These are phyloP conservation scores for Entamoeba histolytica DNA, from an alignment of 208 protist genomes.

Conservation along the genomic window DNA sequence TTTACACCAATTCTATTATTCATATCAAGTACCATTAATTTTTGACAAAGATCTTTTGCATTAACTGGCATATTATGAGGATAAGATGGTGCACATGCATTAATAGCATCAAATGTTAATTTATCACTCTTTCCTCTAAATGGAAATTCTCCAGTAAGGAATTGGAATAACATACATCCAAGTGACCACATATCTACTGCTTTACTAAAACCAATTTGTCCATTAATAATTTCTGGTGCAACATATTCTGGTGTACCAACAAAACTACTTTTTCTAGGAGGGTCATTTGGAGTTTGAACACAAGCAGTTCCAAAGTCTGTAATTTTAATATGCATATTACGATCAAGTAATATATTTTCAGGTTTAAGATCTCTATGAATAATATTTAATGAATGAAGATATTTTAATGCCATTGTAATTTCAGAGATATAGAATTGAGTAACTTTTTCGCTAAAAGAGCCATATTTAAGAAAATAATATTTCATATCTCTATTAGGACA, in stretches of 20 bases:
- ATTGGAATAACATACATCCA: not conserved
- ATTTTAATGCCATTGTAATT: conserved; percentile 57
- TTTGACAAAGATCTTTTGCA: not conserved
- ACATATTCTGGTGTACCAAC: not conserved
- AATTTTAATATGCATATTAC: not conserved
- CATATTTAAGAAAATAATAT: not conserved
- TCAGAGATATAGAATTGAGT: conserved; percentile 45
- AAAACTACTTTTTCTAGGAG: not conserved
- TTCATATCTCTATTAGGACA: not conserved
- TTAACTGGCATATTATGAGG: not conserved
- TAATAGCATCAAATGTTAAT: not conserved
- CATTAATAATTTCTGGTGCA: not conserved
- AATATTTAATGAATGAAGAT: conserved; percentile 66
- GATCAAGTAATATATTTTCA: conserved; percentile 62
- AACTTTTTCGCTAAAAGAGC: not conserved
- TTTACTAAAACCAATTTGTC: not conserved
- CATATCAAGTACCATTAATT: not conserved
- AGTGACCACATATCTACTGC: not conserved
- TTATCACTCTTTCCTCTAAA: not conserved
- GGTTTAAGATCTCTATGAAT: conserved; percentile 76
- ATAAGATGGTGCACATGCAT: not conserved
- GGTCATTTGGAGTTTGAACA: not conserved
- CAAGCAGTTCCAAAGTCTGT: conserved; percentile 18
- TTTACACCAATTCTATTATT: not conserved
- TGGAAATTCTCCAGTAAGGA: not conserved